phyloP scores from a whole-genome alignment of 2,329 filamentous ascomycete species.

The Pseudocercospora musae region DNA sequence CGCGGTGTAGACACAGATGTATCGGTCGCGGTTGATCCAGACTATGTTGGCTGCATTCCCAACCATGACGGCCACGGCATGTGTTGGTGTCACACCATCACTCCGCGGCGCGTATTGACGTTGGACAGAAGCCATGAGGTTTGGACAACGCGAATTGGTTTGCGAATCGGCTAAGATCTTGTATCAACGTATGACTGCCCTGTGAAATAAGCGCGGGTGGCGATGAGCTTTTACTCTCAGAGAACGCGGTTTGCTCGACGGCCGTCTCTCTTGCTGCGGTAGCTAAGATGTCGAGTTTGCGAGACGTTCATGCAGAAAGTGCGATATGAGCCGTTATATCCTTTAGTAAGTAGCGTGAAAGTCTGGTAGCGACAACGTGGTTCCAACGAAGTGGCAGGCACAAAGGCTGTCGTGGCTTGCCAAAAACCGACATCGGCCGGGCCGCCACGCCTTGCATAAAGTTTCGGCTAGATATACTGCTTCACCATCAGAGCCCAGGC shows the following conservation, averaged over 20 bases:
- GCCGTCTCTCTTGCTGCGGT: neutral
- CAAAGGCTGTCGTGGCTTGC: neutral
- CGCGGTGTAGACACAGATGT: conserved; percentile 3
- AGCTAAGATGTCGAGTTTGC: neutral
- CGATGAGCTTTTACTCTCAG: neutral
- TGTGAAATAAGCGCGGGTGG: neutral
- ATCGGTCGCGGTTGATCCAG: conserved; percentile 3
- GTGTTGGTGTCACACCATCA: neutral
- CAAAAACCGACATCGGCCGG: neutral
- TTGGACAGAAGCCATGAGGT: neutral
- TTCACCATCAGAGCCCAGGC: neutral
- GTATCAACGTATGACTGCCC: neutral
- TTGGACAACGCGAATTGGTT: neutral
- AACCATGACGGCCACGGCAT: neutral
- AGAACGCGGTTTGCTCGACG: neutral
- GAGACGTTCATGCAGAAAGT: neutral
- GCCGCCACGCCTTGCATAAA: neutral
- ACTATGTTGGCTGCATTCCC: neutral
- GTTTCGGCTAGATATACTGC: neutral
- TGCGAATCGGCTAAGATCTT: neutral
- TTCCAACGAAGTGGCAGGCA: neutral
- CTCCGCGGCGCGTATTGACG: neutral
- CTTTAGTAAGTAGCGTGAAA: neutral
- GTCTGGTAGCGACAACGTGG: conserved; percentile 1
- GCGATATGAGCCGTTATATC: neutral